Conservation (phyloP, 805 yeast genomes). For the Vanderwaltozyma verrucispora region DNA sequence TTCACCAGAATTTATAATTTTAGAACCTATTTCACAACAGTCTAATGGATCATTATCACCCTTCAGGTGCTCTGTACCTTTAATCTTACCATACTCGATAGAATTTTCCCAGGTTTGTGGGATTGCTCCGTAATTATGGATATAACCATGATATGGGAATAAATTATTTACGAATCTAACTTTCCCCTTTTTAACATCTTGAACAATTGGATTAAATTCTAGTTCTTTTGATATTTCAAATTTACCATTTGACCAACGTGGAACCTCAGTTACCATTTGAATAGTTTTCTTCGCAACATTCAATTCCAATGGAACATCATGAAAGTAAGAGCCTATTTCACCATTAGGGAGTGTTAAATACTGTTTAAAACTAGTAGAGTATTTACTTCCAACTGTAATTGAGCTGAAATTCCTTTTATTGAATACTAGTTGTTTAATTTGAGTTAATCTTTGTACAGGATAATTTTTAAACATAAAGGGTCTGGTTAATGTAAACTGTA, state of each 20-base stretch:
- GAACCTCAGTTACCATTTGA: constrained; percentile 65
- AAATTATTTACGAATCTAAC: constrained; percentile 68
- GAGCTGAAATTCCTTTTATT: constrained; percentile 7
- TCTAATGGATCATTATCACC: constrained; percentile 97
- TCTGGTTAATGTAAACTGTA: too few species aligned
- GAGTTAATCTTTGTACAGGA: constrained; percentile 8
- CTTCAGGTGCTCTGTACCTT: constrained; percentile 35
- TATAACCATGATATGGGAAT: constrained; percentile 76
- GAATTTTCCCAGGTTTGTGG: constrained; percentile 99
- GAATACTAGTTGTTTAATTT: constrained; percentile 6
- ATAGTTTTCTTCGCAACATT: constrained; percentile 35
- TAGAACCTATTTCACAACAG: constrained; percentile 78
- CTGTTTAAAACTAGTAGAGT: constrained; percentile 32
- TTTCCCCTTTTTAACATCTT: constrained; percentile 67
- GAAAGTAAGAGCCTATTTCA: constrained; percentile 52
- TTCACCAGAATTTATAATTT: constrained; percentile 50
- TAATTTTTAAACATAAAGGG: constrained; percentile 1
- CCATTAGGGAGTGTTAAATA: constrained; percentile 36
- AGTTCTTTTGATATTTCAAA: constrained; percentile 57
- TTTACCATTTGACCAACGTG: constrained; percentile 77
- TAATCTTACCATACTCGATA: constrained; percentile 23
- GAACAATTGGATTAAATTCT: constrained; percentile 66
- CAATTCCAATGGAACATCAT: constrained; percentile 54
- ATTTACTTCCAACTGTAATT: constrained; percentile 30
- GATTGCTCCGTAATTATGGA: constrained; percentile 80